Conservation (phyloP, 495 filamentous ascomycete species). For the Aspergillus haitiensis region DNA sequence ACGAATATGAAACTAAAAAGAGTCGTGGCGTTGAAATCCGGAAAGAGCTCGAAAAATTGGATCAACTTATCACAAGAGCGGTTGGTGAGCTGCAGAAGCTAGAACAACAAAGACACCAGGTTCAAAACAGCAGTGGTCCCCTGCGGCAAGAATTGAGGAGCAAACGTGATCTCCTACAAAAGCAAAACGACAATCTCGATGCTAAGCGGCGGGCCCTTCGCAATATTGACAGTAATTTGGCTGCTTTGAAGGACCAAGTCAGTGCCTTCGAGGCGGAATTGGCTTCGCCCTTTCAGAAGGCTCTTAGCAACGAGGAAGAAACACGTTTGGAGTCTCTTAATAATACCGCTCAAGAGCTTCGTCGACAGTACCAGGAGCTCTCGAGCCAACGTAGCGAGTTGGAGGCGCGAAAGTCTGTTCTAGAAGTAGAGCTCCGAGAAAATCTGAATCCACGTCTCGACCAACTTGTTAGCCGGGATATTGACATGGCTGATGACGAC, state of each 20-base stretch:
- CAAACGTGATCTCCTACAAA: conserved; percentile 70
- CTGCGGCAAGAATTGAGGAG: conserved; percentile 68
- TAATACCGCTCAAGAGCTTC: conserved; percentile 66
- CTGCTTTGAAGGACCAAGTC: conserved; percentile 71
- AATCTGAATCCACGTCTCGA: conserved; percentile 84
- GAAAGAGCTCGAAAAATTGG: conserved; percentile 68
- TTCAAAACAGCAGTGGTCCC: conserved; percentile 81
- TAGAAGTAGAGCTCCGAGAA: conserved; percentile 84
- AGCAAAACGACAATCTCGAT: conserved; percentile 72
- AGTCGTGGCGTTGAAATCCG: conserved; percentile 58
- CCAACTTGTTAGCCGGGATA: conserved; percentile 75
- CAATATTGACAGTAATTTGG: conserved; percentile 74
- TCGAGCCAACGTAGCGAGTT: conserved; percentile 72
- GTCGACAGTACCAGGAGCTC: conserved; percentile 70
- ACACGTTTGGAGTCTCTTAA: conserved; percentile 70
- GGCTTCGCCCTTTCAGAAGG: conserved; percentile 86
- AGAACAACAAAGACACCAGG: conserved; percentile 73
- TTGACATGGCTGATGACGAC: conserved; percentile 63
- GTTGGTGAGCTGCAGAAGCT: conserved; percentile 79
- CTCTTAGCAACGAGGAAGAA: conserved; percentile 80
- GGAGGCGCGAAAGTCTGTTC: conserved; percentile 71
- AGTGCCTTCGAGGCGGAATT: conserved; percentile 74
- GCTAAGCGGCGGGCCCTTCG: conserved; percentile 65
- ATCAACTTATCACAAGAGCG: conserved; percentile 82
- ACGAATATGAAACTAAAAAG: conserved; percentile 67